These are phyloP conservation scores for Neurospora sublineolata DNA, from an alignment of 495 filamentous ascomycete species.

Conservation along the genomic window DNA sequence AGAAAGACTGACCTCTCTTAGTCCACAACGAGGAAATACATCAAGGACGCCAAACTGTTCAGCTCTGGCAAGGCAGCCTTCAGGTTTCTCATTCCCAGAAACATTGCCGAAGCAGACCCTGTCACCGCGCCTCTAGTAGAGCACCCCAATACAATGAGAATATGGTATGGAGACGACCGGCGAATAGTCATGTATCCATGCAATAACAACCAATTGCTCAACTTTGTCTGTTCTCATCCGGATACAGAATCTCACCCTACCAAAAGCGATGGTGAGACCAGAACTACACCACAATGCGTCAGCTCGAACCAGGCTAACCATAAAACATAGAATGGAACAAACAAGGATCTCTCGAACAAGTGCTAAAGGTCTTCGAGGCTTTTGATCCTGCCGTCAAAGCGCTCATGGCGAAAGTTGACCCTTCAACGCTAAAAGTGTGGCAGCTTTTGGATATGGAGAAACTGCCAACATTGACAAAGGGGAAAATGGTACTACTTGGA, in stretches of 20 bases:
- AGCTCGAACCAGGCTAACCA: neutral
- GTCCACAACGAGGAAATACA: constrained; percentile 20
- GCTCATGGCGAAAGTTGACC: constrained; percentile 38
- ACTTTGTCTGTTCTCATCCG: constrained; percentile 51
- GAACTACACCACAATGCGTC: neutral
- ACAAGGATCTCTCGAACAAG: constrained; percentile 29
- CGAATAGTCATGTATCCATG: constrained; percentile 51
- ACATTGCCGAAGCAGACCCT: constrained; percentile 34
- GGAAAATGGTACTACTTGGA: constrained; percentile 41
- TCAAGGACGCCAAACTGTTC: constrained; percentile 27
- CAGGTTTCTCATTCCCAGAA: constrained; percentile 44
- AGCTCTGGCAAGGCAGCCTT: constrained; percentile 48
- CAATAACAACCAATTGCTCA: constrained; percentile 41
- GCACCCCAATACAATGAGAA: constrained; percentile 29
- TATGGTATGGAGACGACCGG: constrained; percentile 41
- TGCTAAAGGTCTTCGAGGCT: constrained; percentile 39
- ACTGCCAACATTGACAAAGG: constrained; percentile 42
- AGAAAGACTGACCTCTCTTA: constrained; percentile 1
- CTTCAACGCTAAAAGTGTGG: constrained; percentile 43
- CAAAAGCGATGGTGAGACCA: constrained; percentile 12
- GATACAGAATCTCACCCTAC: constrained; percentile 26
- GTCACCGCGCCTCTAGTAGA: constrained; percentile 31
- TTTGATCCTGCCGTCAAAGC: constrained; percentile 37
- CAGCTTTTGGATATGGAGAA: constrained; percentile 46
- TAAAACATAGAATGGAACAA: constrained; percentile 33